Conservation (phyloP, 2,329 filamentous ascomycete genomes). For the Aspergillus sclerotialis region DNA sequence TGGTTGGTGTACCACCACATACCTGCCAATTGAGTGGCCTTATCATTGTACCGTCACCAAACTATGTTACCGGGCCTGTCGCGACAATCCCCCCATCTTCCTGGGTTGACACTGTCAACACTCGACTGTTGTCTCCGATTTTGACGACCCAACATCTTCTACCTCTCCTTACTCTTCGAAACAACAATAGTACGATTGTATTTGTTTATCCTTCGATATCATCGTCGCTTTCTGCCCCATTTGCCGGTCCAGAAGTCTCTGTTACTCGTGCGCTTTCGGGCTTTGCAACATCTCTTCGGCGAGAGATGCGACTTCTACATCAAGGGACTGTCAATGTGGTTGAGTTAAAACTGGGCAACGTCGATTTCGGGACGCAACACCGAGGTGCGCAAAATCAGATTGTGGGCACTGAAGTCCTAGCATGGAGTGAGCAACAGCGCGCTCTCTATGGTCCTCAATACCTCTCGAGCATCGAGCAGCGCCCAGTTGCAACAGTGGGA, state of each 20-base stretch:
- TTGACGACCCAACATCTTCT: slow-evolving; percentile 83
- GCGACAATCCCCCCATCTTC: slow-evolving; percentile 75
- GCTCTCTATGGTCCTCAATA: slow-evolving; percentile 38
- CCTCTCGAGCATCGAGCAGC: slow-evolving; percentile 37
- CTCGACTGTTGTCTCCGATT: slow-evolving; percentile 82
- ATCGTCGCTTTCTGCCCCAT: slow-evolving; percentile 36
- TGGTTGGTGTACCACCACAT: slow-evolving; percentile 68
- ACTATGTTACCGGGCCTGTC: slow-evolving; percentile 76
- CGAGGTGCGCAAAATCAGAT: slow-evolving; percentile 35
- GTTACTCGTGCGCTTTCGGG: slow-evolving; percentile 81
- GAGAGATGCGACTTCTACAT: slow-evolving; percentile 66
- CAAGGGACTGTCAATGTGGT: slow-evolving; percentile 61
- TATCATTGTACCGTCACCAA: slow-evolving; percentile 70
- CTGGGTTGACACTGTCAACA: slow-evolving; percentile 87
- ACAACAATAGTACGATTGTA: slow-evolving; percentile 42
- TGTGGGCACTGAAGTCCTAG: slow-evolving; percentile 47
- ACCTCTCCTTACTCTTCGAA: slow-evolving; percentile 62
- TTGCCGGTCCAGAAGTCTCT: slow-evolving; percentile 68
- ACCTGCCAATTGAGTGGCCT: slow-evolving; percentile 70
- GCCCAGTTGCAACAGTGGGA: slow-evolving; percentile 30
- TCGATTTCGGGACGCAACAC: slow-evolving; percentile 67
- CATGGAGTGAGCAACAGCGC: slow-evolving; percentile 55
- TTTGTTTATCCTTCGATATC: slow-evolving; percentile 40
- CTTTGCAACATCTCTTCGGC: slow-evolving; percentile 72
- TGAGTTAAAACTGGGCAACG: slow-evolving; percentile 83